Percentiles rank a stretch among this genome's conserved stretches.
Conservation (phyloP, 2,329 filamentous ascomycete species). For the Didymella keratinophila region DNA sequence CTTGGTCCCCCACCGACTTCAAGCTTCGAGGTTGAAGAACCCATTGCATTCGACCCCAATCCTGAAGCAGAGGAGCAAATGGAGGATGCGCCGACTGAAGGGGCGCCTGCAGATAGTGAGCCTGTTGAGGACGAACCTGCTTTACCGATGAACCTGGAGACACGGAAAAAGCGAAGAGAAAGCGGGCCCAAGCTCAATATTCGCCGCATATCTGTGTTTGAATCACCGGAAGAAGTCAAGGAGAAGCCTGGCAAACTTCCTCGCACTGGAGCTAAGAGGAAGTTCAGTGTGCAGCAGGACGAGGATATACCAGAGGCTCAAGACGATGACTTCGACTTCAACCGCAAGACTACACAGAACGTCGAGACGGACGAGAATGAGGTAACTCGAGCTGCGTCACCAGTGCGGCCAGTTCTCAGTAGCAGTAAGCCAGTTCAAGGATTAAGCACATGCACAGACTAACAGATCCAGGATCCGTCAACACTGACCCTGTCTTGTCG, state of each 20-base stretch:
- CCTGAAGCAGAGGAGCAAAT: constrained; percentile 33
- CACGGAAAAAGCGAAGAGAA: constrained; percentile 61
- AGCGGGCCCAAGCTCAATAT: constrained; percentile 56
- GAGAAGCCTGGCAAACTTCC: constrained; percentile 38
- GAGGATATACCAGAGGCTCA: constrained; percentile 50
- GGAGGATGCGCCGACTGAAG: constrained; percentile 44
- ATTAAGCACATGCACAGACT: constrained; percentile 23
- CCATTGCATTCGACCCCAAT: constrained; percentile 54
- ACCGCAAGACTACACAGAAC: constrained; percentile 45
- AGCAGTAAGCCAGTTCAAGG: constrained; percentile 50
- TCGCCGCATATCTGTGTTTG: constrained; percentile 54
- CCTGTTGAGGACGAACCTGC: constrained; percentile 47
- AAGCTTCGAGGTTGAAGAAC: constrained; percentile 60
- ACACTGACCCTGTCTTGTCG: constrained; percentile 56
- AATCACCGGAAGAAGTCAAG: constrained; percentile 49
- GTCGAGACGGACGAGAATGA: constrained; percentile 30
- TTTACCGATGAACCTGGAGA: constrained; percentile 60
- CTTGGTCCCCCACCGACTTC: constrained; percentile 67
- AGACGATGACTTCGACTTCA: constrained; percentile 58
- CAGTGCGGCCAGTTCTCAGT: constrained; percentile 50
- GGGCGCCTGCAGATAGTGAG: constrained; percentile 49
- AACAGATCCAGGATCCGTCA: constrained; percentile 56
- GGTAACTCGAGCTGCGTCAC: constrained; percentile 29
- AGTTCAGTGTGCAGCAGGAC: constrained; percentile 63
- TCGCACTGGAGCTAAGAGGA: constrained; percentile 64